Base-by-base conservation (phyloP, 352 stramenopile species). In the Bremia lactucae region DNA sequence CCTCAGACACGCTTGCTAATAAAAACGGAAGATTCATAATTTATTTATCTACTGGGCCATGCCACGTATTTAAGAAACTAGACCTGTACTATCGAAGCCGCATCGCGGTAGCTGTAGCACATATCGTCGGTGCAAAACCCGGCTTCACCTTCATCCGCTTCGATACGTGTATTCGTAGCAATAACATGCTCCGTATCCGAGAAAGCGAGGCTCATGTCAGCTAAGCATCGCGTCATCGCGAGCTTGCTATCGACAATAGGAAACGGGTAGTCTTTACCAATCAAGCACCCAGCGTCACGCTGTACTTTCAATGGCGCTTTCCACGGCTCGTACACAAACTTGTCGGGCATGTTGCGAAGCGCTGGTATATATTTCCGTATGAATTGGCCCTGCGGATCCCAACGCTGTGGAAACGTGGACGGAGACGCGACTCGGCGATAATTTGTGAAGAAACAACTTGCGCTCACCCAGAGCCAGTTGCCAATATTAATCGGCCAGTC, bases 301-400 rank as follows among this genome's bases (percentile, higher is more conserved):
- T 96, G 90, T 10, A 97, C 73, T 44, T 61, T 72, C 6, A 85
- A 20, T 1, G 94, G 86, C 8, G 94, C 93, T 31, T 92, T 96
- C 95, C 95, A 99, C 2, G 95, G 95, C 61, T 98, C 93, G 50
- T 97, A 97, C 33, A 98, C 97, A 62, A 96, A 98, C 51, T 96
- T 95, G 8, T 72, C 67, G 3, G 94, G 94, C 49, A 97, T 85
- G 9, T 96, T 76, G 10, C 65, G 64, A 7, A 98, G 75, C 14
- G 75, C 72, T 3, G 92, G 88, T 1, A 98, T 50, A 54, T 86
- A 97, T 52, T 96, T 95, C 36, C 75, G 70, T 47, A 97, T 95
- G 49, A 95, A 97, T 13, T 70, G 46, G 7, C 87, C 87, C 19
- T 90, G 48, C 1, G 79, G 68, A 55, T 98, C 94, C 59, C 86